Conservation (phyloP, 169 alveolate genomes). For the Plasmodium knowlesi region DNA sequence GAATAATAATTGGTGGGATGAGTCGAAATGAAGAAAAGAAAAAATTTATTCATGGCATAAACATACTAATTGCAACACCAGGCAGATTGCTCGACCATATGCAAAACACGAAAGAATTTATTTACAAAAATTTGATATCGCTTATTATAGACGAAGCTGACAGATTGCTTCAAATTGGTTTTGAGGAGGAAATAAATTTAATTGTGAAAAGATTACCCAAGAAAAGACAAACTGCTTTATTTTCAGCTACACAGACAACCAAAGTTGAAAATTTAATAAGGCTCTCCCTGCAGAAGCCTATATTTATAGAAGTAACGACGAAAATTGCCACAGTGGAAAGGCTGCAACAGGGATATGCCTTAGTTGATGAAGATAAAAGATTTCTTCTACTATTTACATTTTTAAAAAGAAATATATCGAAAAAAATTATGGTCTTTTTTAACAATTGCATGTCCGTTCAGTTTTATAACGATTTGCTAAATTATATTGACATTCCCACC, state of each 20-base stretch:
- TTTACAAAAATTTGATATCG: constrained; percentile 94
- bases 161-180: constrained; percentile 98
- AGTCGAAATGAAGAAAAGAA: constrained; percentile 97
- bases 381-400: constrained; percentile 96
- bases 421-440: constrained; percentile 97
- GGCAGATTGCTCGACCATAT: constrained; percentile 99
- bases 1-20: constrained; percentile 99
- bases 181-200: constrained; percentile 99
- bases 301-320: constrained; percentile 92
- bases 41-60: constrained; percentile 96
- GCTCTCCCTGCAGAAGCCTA: constrained; percentile 96
- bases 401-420: constrained; percentile 94
- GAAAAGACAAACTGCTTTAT: constrained; percentile 97
- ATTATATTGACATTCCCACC: constrained; percentile 97
- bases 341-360: constrained; percentile 98
- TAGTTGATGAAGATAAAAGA: constrained; percentile 96
- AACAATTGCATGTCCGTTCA: constrained; percentile 98
- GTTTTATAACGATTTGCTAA: constrained; percentile 97
- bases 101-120: constrained; percentile 97
- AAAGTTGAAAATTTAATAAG: constrained; percentile 96
- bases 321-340: constrained; percentile 94
- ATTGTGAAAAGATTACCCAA: constrained; percentile 96
- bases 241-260: constrained; percentile 99
- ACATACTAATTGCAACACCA: constrained; percentile 98
- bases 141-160: constrained; percentile 99